These are phyloP conservation scores for Macrocystidia cucumis DNA, from an alignment of 1,284 basidiomycete species.

Conservation along the genomic window DNA sequence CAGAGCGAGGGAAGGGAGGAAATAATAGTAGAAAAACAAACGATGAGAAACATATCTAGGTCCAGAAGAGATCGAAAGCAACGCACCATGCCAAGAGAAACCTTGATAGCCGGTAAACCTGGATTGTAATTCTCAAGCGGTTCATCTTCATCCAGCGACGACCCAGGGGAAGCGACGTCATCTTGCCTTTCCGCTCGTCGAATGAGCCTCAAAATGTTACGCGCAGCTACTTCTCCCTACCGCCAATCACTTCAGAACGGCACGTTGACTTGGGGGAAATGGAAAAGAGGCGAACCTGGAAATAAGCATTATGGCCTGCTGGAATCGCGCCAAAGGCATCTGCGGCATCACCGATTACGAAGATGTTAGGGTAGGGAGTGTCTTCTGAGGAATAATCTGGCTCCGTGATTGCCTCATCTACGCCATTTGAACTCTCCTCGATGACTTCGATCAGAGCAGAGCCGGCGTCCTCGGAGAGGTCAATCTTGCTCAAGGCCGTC, in stretches of 20 bases:
- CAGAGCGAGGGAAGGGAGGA: neutral
- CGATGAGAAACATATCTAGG: neutral
- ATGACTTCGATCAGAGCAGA: neutral
- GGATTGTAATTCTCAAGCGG: constrained; percentile 50
- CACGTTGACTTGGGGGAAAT: neutral
- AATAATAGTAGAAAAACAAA: neutral
- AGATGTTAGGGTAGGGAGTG: constrained; percentile 48
- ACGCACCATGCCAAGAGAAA: constrained; percentile 56
- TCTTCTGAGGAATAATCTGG: constrained; percentile 11
- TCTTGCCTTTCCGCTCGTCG: constrained; percentile 8
- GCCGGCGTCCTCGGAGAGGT: constrained; percentile 9
- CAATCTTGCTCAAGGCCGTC: constrained; percentile 11
- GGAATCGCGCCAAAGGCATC: constrained; percentile 65
- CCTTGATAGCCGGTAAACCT: constrained; percentile 57
- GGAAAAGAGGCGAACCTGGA: constrained; percentile 29
- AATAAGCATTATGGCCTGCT: constrained; percentile 66
- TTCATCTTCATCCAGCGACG: too few relatives aligned
- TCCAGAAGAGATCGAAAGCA: neutral
- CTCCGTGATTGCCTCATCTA: constrained; percentile 11
- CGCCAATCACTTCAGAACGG: neutral
- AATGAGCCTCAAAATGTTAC: constrained; percentile 44
- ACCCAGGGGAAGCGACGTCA: too few relatives aligned
- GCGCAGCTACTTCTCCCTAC: constrained; percentile 42
- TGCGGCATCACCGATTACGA: constrained; percentile 63
- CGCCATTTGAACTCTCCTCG: constrained; percentile 7